Base-by-base conservation (phyloP, 1,284 basidiomycete species). In the Puccinia novopanici region DNA sequence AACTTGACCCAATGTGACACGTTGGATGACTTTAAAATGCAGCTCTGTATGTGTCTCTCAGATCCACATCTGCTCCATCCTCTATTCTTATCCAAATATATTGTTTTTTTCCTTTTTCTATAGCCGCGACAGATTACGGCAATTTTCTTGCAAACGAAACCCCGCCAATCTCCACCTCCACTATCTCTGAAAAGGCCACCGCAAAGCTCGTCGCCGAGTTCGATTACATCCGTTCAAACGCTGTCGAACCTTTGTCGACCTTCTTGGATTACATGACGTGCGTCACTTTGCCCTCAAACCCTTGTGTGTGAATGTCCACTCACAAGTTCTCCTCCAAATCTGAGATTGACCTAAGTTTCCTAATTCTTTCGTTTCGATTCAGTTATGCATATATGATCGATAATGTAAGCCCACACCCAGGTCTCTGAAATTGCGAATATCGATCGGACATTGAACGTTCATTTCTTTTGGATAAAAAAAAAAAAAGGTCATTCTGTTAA, bases 331-430 rank as follows among this genome's bases (percentile, higher is more conserved):
- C 19, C 50, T 24, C 34, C 3, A n/a, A 15, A 68, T 17, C 12
- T 45, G 27, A 40, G 34, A 5, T 22, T 34, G 34, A 15, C 34
- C n/a, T 63, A 3, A 22, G 48, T 50, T 73, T 57, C 50, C 10
- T 27, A 4, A 15, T 42, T 22, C 45, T 45, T 17, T 42, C 42
- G 59, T 13, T 59, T 65, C 19, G 75, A 37, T 63, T 61, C 85
- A 95, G 93, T 63, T 97, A 97, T 86, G 93, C 91, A 40, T 99
- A 99, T 88, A 99, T 99, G 97, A 99, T 99, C 85, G 97, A 99
- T 90, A 99, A 99, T 86, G 93, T 84, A 73, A 40, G 82, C 65
- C 42, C 5, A 30, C 48, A 37, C 15, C 10, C 42, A 37, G 34
- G 2, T 50, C n/a, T 65, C 45, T 54, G 17, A 40, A 63, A 57